Percentiles rank a stretch among this genome's conserved stretches.
Conservation (phyloP, 2,329 filamentous ascomycete species). For the Blastomyces parvus region DNA sequence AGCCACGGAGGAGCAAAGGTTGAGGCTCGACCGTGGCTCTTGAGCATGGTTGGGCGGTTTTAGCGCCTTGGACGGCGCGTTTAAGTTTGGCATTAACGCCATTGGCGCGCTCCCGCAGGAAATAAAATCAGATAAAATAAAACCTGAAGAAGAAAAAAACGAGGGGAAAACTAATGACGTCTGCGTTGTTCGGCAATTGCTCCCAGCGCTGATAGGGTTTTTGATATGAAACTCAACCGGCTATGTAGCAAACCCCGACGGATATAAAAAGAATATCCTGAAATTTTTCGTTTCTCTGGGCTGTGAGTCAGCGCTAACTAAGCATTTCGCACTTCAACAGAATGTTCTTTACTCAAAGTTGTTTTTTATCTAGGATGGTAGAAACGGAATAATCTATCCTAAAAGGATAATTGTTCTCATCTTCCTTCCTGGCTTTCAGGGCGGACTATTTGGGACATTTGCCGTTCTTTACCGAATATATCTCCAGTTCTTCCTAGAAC, state of each 20-base stretch:
- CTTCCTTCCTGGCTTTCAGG: neutral
- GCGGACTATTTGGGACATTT: neutral
- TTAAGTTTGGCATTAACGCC: too few species aligned
- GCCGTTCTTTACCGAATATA: neutral
- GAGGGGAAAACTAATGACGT: too few species aligned
- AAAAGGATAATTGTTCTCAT: neutral
- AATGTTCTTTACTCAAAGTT: neutral
- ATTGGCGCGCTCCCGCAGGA: too few species aligned
- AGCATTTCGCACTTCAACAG: neutral
- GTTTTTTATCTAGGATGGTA: neutral
- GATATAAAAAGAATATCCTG: neutral
- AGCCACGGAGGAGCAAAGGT: too few species aligned
- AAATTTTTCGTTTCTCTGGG: neutral
- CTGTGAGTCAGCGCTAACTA: neutral
- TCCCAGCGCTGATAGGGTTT: neutral
- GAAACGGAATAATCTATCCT: neutral
- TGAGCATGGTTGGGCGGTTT: too few species aligned
- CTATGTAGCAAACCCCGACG: neutral
- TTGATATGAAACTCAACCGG: neutral
- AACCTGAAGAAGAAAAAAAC: too few species aligned
- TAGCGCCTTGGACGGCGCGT: too few species aligned
- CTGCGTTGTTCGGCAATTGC: too few species aligned
- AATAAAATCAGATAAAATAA: too few species aligned
- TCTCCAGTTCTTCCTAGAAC: neutral
- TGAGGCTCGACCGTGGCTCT: too few species aligned